Conservation (phyloP, 352 stramenopile species). For the Globisporangium camurandrum region DNA sequence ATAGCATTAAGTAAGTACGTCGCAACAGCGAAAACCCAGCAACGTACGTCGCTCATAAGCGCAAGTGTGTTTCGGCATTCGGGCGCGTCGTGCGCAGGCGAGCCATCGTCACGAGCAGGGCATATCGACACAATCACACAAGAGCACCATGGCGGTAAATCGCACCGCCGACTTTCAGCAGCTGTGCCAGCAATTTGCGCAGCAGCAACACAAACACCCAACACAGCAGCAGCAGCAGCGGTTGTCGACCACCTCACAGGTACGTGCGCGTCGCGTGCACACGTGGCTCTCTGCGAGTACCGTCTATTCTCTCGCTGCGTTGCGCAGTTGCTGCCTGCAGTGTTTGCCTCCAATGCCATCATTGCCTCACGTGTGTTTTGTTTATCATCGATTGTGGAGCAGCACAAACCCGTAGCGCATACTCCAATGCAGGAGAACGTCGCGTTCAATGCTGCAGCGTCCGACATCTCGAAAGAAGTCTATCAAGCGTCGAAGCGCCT, state of each 20-base stretch:
- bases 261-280: conserved; percentile 9
- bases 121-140: too few species aligned
- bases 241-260: conserved; percentile 11
- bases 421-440: conserved; percentile 59
- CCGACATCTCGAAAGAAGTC: conserved; percentile 79
- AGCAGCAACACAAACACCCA: conserved; percentile 35
- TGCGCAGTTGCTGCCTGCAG: background rate
- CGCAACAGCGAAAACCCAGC: too few species aligned
- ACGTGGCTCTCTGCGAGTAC: too few species aligned
- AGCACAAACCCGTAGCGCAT: conserved; percentile 27
- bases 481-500: conserved; percentile 72
- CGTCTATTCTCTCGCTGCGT: background rate
- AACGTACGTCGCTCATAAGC: too few species aligned
- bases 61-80: too few species aligned
- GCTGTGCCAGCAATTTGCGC: conserved; percentile 48
- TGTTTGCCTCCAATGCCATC: background rate
- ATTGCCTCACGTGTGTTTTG: background rate
- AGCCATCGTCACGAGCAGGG: too few species aligned
- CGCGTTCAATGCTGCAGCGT: conserved; percentile 74
- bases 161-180: conserved; percentile 61
- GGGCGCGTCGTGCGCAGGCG: too few species aligned
- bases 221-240: conserved; percentile 31
- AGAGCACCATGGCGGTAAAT: conserved; percentile 60
- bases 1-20: too few species aligned
- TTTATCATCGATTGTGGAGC: background rate